Evolutionary conservation across 345 rosid genomes (phyloP), one percentile per base, ranked within the genome.

Genomic region (Pelargonium nanum): DNA sequence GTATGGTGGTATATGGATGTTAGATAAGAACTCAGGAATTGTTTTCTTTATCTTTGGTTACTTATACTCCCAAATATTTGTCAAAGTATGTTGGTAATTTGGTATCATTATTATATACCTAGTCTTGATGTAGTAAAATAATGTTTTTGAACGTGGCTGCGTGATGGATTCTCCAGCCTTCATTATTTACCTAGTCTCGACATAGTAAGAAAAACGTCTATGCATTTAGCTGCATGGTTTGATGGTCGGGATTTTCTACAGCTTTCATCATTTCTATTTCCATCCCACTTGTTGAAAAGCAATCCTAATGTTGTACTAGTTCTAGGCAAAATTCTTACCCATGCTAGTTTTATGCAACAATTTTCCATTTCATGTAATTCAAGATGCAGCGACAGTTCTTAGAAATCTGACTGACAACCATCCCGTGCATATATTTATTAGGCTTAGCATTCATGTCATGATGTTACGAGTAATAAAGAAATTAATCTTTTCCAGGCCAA

Each of bases 401-500:
- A 34, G 45, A 34, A 34, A 5, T 15, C 13, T 34, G 12, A 34
- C 45, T 17, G 54, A n/a, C n/a, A n/a, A n/a, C n/a, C n/a, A n/a
- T n/a, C n/a, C n/a, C n/a, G n/a, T n/a, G n/a, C n/a, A n/a, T n/a
- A n/a, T n/a, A n/a, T n/a, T n/a, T n/a, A n/a, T n/a, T n/a, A n/a
- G n/a, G n/a, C n/a, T n/a, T n/a, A n/a, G n/a, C n/a, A n/a, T n/a
- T n/a, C n/a, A n/a, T 19, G 2, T 51, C 4, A 2, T 1, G 10
- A 5, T 9, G 15, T 45, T 45, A 51, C 21, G 6, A 51, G 4
- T 45, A 10, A 51, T 5, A 51, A 51, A 17, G 54, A 51, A 10
- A 19, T 10, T 19, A 6, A 7, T 6, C 21, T 20, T 22, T 24
- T 1, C 6, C 74, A 56, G 76, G 81, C 78, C 58, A 68, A 74